phyloP scores from a whole-genome alignment of 2,329 filamentous ascomycete genomes.

The Penicillium thymicola region DNA sequence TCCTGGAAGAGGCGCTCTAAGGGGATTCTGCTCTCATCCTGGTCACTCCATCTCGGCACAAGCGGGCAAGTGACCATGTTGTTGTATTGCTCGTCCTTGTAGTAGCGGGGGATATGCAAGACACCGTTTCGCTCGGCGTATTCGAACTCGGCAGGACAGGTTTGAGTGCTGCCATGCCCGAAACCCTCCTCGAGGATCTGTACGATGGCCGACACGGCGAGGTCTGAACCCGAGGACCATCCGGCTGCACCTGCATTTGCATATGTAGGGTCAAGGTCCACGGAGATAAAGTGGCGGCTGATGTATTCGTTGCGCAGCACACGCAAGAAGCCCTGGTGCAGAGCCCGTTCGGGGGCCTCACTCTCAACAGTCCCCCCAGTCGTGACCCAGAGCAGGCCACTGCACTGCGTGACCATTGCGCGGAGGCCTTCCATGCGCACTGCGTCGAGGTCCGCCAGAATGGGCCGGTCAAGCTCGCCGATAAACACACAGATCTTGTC shows the following conservation, averaged over 20 bases:
- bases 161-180: neutral
- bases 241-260: no score
- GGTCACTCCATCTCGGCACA: no score
- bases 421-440: neutral
- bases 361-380: neutral
- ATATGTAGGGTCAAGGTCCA: neutral
- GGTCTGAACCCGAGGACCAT: no score
- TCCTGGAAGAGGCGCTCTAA: neutral
- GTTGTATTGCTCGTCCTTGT: neutral
- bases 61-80: neutral
- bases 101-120: neutral
- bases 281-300: neutral
- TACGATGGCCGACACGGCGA: neutral
- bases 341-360: no score
- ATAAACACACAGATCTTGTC: neutral
- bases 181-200: neutral
- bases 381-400: neutral
- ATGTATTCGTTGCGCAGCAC: neutral
- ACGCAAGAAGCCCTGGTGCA: neutral
- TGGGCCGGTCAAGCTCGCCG: neutral
- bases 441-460: neutral
- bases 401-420: neutral
- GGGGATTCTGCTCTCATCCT: neutral
- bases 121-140: neutral
- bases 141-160: neutral